phyloP scores from a whole-genome alignment of 768 basidiomycete species.

The Suillus bovinus region DNA sequence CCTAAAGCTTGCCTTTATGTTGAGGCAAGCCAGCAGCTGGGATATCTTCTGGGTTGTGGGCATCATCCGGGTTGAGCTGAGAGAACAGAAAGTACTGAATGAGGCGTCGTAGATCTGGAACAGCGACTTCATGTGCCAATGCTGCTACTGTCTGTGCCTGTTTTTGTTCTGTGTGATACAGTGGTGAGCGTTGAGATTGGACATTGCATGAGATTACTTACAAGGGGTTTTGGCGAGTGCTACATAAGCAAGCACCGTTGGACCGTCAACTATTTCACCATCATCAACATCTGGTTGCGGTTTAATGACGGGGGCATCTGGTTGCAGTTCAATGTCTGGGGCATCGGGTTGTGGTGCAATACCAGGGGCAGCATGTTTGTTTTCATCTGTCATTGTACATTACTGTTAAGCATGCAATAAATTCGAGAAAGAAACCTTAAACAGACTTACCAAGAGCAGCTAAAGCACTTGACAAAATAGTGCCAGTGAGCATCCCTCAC shows the following conservation, averaged over 20 bases:
- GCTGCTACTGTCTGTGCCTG: neutral
- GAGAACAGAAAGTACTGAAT: neutral
- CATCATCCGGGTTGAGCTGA: neutral
- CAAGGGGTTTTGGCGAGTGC: neutral
- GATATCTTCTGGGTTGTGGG: neutral
- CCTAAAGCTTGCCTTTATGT: neutral
- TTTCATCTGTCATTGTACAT: no score
- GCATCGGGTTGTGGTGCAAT: no score
- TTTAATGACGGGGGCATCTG: no score
- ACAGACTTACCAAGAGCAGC: no score
- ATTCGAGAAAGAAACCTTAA: no score
- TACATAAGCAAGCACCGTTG: neutral
- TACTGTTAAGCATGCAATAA: no score
- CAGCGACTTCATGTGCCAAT: neutral
- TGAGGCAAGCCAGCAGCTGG: neutral
- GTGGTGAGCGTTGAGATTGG: neutral
- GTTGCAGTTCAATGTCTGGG: neutral
- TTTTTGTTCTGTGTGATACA: neutral
- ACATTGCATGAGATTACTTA: neutral
- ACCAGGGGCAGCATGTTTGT: no score
- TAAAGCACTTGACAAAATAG: no score
- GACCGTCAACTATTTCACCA: neutral
- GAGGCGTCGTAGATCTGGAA: neutral
- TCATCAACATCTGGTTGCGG: neutral
- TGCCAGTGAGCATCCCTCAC: constrained; percentile 14